phyloP scores from a whole-genome alignment of 2,329 filamentous ascomycete genomes.

The Cercospora berteroae region DNA sequence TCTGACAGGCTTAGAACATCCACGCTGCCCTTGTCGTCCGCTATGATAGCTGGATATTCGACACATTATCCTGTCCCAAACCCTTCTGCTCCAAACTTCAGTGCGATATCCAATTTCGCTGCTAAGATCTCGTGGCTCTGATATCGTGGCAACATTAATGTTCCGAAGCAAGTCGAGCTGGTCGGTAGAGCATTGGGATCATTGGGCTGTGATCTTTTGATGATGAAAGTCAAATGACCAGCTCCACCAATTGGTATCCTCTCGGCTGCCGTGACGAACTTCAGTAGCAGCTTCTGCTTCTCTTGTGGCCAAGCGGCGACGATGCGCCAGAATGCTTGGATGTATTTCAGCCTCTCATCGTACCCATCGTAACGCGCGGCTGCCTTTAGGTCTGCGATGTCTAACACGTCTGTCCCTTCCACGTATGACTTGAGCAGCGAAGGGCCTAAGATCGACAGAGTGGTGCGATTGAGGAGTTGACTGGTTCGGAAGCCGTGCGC shows the following conservation, averaged over 20 bases:
- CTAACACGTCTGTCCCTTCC: slow-evolving; percentile 79
- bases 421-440: slow-evolving; percentile 71
- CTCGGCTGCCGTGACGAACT: slow-evolving; percentile 94
- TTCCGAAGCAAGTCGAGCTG: slow-evolving; percentile 91
- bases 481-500: slow-evolving; percentile 65
- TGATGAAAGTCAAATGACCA: slow-evolving; percentile 75
- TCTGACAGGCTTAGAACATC: too few species aligned
- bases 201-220: slow-evolving; percentile 73
- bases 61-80: slow-evolving; percentile 60
- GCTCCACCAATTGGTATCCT: slow-evolving; percentile 85
- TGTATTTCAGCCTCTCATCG: slow-evolving; percentile 64
- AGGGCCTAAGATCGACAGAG: slow-evolving; percentile 60
- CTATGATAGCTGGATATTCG: background rate
- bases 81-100: slow-evolving; percentile 76
- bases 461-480: slow-evolving; percentile 21
- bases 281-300: slow-evolving; percentile 73
- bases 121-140: slow-evolving; percentile 65
- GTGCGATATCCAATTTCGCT: slow-evolving; percentile 75
- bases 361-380: slow-evolving; percentile 81
- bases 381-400: slow-evolving; percentile 68
- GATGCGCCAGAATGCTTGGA: slow-evolving; percentile 81
- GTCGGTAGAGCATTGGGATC: slow-evolving; percentile 66
- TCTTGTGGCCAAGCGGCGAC: slow-evolving; percentile 65
- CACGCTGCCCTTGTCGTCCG: too few species aligned
- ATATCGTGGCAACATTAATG: slow-evolving; percentile 82